A percentile compares a stretch with the other conserved stretches of the same genome.
Evolutionary conservation across 2,329 filamentous ascomycete genomes (phyloP).

Genomic region (Trematosphaeria pertusa): DNA sequence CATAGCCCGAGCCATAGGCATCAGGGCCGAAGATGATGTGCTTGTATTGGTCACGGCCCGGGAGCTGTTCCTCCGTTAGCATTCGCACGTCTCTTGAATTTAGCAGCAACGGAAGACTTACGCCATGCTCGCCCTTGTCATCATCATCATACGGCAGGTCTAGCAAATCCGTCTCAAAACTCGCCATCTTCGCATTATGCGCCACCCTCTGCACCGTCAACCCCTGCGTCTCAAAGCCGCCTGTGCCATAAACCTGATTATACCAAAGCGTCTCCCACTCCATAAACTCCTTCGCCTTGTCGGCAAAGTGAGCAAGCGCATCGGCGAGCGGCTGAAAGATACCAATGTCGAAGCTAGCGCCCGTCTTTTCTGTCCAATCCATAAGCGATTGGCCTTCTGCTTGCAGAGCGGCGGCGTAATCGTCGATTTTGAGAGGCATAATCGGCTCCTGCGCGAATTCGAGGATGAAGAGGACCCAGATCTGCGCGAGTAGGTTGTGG

Average conservation of each 20-base stretch:
- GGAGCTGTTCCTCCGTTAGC: constrained; percentile 56
- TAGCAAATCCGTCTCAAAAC: constrained; percentile 82
- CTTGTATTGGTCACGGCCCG: constrained; percentile 90
- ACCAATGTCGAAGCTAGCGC: constrained; percentile 53
- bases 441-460: constrained; percentile 84
- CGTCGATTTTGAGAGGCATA: constrained; percentile 78
- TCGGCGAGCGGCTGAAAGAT: constrained; percentile 65
- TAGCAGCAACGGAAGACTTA: constrained; percentile 57
- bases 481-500: constrained; percentile 78
- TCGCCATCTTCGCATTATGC: constrained; percentile 80
- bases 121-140: constrained; percentile 59
- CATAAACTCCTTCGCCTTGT: constrained; percentile 70
- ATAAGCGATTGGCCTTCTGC: constrained; percentile 71
- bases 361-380: constrained; percentile 67
- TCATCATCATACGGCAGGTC: constrained; percentile 70
- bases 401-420: constrained; percentile 72
- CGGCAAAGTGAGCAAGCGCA: constrained; percentile 67
- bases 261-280: constrained; percentile 83
- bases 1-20: constrained; percentile 70
- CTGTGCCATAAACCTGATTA: constrained; percentile 70
- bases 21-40: constrained; percentile 89
- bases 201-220: constrained; percentile 72
- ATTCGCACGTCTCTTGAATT: not conserved
- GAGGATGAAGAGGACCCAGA: constrained; percentile 82
- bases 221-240: constrained; percentile 76